Conservation (phyloP, 208 protist species). For the Leptomonas seymouri region DNA sequence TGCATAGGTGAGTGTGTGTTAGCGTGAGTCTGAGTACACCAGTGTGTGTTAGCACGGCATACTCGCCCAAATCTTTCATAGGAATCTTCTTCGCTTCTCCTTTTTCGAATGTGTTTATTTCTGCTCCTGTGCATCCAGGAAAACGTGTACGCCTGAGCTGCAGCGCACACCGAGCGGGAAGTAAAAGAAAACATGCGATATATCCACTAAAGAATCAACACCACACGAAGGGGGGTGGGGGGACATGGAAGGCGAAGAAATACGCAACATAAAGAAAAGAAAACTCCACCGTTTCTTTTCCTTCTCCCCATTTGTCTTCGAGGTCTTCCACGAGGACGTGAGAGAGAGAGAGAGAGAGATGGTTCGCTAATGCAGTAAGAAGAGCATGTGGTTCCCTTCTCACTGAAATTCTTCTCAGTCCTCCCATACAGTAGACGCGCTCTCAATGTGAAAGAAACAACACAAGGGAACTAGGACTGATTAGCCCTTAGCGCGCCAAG, state of each 20-base stretch:
- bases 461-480: conserved; percentile 11
- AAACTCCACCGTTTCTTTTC: conserved; percentile 1
- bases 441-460: background rate
- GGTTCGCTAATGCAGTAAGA: too few species aligned
- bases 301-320: conserved; percentile 11
- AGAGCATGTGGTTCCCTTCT: too few species aligned
- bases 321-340: background rate
- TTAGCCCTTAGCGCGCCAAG: conserved; percentile 12
- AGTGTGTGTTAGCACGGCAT: too few species aligned
- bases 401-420: too few species aligned
- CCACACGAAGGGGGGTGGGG: background rate
- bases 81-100: too few species aligned
- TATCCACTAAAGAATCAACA: background rate
- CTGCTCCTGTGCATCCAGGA: too few species aligned
- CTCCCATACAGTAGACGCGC: conserved; percentile 1
- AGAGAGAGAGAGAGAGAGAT: background rate
- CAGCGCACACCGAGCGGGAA: background rate
- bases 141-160: background rate
- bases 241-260: conserved; percentile 5
- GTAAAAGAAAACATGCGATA: background rate
- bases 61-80: too few species aligned
- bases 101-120: too few species aligned
- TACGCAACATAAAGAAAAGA: conserved; percentile 9
- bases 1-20: background rate
- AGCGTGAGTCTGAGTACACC: background rate